A percentile compares a stretch with the other conserved stretches of the same genome.
These are phyloP conservation scores for Daldinia bambusicola DNA, from an alignment of 495 filamentous ascomycete species.

Conservation along the genomic window DNA sequence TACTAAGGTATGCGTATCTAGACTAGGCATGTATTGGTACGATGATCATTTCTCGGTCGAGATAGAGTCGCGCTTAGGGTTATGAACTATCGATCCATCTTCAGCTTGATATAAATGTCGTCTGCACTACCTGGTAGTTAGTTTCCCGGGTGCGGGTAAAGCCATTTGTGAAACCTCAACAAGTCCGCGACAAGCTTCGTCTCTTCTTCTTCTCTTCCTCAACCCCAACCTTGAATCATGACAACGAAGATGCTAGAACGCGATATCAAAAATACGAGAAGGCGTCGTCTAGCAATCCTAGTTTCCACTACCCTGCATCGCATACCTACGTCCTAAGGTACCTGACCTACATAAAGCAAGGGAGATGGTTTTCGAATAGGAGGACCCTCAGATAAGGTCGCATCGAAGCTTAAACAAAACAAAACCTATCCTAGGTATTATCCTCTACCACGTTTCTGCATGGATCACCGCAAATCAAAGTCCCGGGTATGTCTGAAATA, in stretches of 20 bases:
- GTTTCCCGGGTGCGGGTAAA: conserved; percentile 9
- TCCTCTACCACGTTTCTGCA: conserved; percentile 35
- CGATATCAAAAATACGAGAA: not conserved
- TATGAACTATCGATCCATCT: not conserved
- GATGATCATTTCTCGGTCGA: conserved; percentile 33
- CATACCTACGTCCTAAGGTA: conserved; percentile 13
- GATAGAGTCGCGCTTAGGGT: conserved; percentile 13
- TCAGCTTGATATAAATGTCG: conserved; percentile 18
- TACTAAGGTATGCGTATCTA: conserved; percentile 7
- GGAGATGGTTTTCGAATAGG: conserved; percentile 14
- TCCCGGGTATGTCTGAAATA: conserved; percentile 35
- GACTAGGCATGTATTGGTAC: conserved; percentile 5
- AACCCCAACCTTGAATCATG: too few species aligned
- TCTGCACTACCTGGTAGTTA: too few species aligned
- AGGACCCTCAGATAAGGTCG: conserved; percentile 15
- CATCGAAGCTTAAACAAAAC: conserved; percentile 19
- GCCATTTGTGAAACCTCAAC: conserved; percentile 19
- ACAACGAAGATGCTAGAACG: too few species aligned
- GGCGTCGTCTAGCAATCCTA: not conserved
- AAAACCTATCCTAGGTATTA: conserved; percentile 19
- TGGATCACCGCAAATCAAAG: conserved; percentile 39
- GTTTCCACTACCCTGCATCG: conserved; percentile 10
- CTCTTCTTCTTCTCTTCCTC: not conserved
- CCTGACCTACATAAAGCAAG: conserved; percentile 11
- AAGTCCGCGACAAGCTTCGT: conserved; percentile 5